Evolutionary conservation across 768 basidiomycete species (phyloP).

Genomic region (Xerocomus potaroensis): DNA sequence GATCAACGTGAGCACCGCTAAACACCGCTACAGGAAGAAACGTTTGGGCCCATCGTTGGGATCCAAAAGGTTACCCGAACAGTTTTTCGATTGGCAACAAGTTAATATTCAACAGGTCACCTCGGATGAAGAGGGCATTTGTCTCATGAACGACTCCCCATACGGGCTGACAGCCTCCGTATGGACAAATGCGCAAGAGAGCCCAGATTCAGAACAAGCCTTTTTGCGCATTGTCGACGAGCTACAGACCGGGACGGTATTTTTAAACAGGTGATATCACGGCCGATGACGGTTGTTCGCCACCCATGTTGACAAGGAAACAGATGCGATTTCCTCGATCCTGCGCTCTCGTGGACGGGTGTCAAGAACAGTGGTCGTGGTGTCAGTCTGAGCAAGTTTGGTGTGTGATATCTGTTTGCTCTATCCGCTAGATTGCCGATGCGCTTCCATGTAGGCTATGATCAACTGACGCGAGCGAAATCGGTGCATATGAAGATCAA

Average conservation of each 20-base stretch:
- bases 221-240: slow-evolving; percentile 64
- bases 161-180: slow-evolving; percentile 94
- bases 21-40: slow-evolving; percentile 57
- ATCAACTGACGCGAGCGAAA: slow-evolving; percentile 79
- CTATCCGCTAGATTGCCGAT: neutral
- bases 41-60: slow-evolving; percentile 90
- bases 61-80: slow-evolving; percentile 71
- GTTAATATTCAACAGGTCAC: slow-evolving; percentile 49
- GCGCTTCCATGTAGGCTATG: slow-evolving; percentile 56
- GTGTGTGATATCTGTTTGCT: slow-evolving; percentile 38
- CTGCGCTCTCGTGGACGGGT: slow-evolving; percentile 91
- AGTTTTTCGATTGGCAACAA: neutral
- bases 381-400: slow-evolving; percentile 84
- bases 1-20: neutral
- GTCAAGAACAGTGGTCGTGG: slow-evolving; percentile 93
- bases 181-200: slow-evolving; percentile 75
- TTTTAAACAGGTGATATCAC: slow-evolving; percentile 68
- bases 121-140: slow-evolving; percentile 83
- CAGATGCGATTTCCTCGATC: slow-evolving; percentile 88
- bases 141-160: slow-evolving; percentile 93
- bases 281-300: neutral
- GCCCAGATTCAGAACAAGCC: slow-evolving; percentile 57
- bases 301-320: neutral
- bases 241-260: slow-evolving; percentile 89
- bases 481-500: slow-evolving; percentile 80